Evolutionary conservation across 495 filamentous ascomycete species (phyloP).

Genomic region (Aspergillus ellipticus): DNA sequence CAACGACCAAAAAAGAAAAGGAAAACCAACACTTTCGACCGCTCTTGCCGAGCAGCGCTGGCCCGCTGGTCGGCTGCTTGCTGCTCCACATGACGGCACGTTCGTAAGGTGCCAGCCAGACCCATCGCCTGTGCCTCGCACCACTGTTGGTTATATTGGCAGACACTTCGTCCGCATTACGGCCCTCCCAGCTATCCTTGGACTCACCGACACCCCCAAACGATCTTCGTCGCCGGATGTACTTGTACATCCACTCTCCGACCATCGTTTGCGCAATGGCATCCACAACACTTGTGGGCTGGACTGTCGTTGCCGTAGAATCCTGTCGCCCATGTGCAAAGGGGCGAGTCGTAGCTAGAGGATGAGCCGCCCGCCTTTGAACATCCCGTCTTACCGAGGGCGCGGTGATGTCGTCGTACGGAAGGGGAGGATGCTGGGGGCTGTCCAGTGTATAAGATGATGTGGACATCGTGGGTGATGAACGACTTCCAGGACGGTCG

Average conservation of each 20-base stretch:
- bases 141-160: slow-evolving; percentile 54
- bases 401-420: slow-evolving; percentile 65
- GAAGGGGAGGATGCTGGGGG: slow-evolving; percentile 68
- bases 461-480: slow-evolving; percentile 61
- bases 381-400: slow-evolving; percentile 32
- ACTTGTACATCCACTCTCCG: slow-evolving; percentile 99
- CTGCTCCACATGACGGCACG: slow-evolving; percentile 96
- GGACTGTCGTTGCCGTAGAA: slow-evolving; percentile 58
- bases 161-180: slow-evolving; percentile 47
- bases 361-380: slow-evolving; percentile 21
- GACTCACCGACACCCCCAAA: slow-evolving; percentile 69
- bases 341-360: slow-evolving; percentile 18
- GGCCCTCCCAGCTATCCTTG: slow-evolving; percentile 55
- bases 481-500: slow-evolving; percentile 53
- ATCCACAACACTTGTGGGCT: slow-evolving; percentile 85
- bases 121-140: slow-evolving; percentile 91
- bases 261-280: slow-evolving; percentile 98
- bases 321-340: slow-evolving; percentile 34
- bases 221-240: slow-evolving; percentile 86
- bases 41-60: slow-evolving; percentile 88
- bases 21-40: slow-evolving; percentile 82
- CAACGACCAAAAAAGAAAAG: not conserved
- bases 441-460: slow-evolving; percentile 66
- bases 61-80: slow-evolving; percentile 88
- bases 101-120: slow-evolving; percentile 97